Base-by-base conservation (phyloP, 2,329 filamentous ascomycete species). In the Lachnellula hyalina region DNA sequence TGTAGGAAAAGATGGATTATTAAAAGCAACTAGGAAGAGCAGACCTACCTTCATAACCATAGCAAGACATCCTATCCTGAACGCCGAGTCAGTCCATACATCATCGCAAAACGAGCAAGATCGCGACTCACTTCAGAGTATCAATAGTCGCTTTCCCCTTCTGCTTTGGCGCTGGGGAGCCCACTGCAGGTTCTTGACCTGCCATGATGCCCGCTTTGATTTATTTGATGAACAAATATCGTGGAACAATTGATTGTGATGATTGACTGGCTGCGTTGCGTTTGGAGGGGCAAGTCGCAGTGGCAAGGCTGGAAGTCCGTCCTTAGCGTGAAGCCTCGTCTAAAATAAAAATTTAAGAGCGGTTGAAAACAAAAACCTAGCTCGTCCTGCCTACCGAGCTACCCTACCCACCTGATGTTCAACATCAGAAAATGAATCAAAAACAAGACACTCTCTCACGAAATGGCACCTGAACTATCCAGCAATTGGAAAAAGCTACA, bases 91-190 rank as follows among this genome's bases (percentile, higher is more conserved):
- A 59, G 58, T 54, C 52, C 21, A 28, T 28, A 28, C 28, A 28
- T 48, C 42, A 50, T 58, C 47, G 51, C 54, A 41, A 60, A 44
- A 11, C 52, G 2, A 28, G 36, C 23, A 40, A 54, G 45, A 38
- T 49, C 48, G 41, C 42, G 52, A 74, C 83, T 66, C 77, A 89
- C 87, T 83, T 82, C 64, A 97, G 79, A 32, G 91, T 93, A 65
- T 90, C 87, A 59, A 94, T 76, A 36, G 91, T 96, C 63, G 92
- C 91, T 68, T 85, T 86, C 53, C 91, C 87, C 70, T 86, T 95
- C 71, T 93, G 75, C 45, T 79, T 76, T 2, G 80, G 80, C 36
- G 75, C 77, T 59, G 82, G 77, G 15, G 80, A 78, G 45, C 82
- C 83, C 12, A 83, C 81, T 15, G 77, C 68, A 19, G 77, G 68